Base-by-base conservation (phyloP, 1,284 basidiomycete genomes). In the Ustilago xerochloae region DNA sequence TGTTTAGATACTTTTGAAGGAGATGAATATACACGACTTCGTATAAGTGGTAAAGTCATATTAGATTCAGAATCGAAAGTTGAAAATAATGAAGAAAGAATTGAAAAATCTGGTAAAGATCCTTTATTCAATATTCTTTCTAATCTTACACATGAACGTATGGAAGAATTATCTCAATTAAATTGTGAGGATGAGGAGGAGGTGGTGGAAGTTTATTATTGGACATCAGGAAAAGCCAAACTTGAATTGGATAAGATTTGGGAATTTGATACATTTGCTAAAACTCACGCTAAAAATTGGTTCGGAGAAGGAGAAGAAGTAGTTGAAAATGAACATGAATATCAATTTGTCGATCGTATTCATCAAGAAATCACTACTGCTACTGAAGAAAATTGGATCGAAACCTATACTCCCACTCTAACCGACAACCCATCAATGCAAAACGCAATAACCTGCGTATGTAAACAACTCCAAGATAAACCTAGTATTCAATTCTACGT, bases 1-100 rank as follows among this genome's bases (percentile, higher is more conserved):
- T 65, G 60, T 36, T 64, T 79, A 3, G 77, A 79, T 26, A 52
- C 63, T 2, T 79, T 79, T 36, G 77, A 79, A 28, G 77, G 71
- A 16, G 72, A 77, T 36, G 75, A 79, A 38, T 79, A 79, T 41
- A 47, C 43, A 0, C n/a, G n/a, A n/a, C n/a, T n/a, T n/a, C 75
- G 77, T 2, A 30, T 28, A 0, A 43, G 18, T 5, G 67, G 74
- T 1, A 10, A 16, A 8, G 54, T 79, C 24, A 45, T 63, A 9
- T 55, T 54, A 0, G 74, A 74, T 28, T 46, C 63, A 5, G 9
- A 7, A 3, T 12, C 64, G 4, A 52, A 39, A 1, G 41, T 26
- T 5, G 59, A 70, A 29, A 7, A 35, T 43, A 79, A 77, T 38
- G 45, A 56, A 22, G 24, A 22, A 7, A 63, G 77, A 10, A 58